Conservation (phyloP, 148 eudicot species). For the Cornus suecica region DNA sequence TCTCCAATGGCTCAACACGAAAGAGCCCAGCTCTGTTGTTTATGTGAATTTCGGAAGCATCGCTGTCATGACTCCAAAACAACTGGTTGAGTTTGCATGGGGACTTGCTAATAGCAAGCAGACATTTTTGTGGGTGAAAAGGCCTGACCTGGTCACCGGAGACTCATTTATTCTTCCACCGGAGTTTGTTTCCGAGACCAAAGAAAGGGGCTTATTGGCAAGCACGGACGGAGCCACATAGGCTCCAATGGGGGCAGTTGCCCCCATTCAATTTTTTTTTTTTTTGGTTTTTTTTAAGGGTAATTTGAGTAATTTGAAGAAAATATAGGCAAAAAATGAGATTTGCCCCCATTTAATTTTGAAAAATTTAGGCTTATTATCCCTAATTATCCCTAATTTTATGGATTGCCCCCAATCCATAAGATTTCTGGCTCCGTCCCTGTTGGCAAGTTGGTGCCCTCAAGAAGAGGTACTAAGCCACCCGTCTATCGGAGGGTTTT, state of each 20-base stretch:
- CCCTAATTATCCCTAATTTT: too few relatives aligned
- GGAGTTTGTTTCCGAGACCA: conserved; percentile 24
- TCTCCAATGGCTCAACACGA: conserved; percentile 29
- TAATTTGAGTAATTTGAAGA: too few relatives aligned
- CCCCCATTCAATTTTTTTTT: too few relatives aligned
- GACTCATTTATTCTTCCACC: conserved; percentile 24
- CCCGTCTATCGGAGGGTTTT: conserved; percentile 21
- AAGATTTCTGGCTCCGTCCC: too few relatives aligned
- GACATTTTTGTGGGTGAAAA: conserved; percentile 27
- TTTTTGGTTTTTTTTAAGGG: too few relatives aligned
- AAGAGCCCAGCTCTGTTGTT: conserved; percentile 21
- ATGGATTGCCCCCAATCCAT: too few relatives aligned
- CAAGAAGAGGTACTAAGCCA: conserved; percentile 18
- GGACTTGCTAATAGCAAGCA: conserved; percentile 33
- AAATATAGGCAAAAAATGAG: too few relatives aligned
- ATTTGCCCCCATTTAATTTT: too few relatives aligned
- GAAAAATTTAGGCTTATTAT: too few relatives aligned
- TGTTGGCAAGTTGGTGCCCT: conserved; percentile 31
- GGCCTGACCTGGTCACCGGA: conserved; percentile 25
- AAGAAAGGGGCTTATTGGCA: conserved; percentile 23
- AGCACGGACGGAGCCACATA: too few relatives aligned
- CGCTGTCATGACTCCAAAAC: conserved; percentile 30
- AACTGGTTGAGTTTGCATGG: conserved; percentile 35
- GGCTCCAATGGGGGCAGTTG: too few relatives aligned
- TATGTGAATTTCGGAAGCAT: conserved; percentile 34